These are phyloP conservation scores for Phtheirospermum japonicum DNA, from an alignment of 257 asterid genomes.

Conservation along the genomic window DNA sequence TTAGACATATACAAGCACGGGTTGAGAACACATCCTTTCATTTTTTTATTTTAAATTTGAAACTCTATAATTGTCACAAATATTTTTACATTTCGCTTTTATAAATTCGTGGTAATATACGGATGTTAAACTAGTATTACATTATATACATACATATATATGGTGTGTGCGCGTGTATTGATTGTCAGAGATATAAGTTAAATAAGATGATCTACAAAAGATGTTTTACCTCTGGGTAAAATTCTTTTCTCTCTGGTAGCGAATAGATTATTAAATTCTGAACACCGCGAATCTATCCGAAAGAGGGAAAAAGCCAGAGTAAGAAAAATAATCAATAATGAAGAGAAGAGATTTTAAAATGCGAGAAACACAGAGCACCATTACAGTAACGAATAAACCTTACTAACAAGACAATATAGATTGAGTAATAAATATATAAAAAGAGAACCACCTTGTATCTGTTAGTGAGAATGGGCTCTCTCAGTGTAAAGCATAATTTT, in stretches of 20 bases:
- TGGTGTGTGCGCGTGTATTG: too few relatives aligned
- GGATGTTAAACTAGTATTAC: too few relatives aligned
- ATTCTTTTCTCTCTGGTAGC: slow-evolving; percentile 90
- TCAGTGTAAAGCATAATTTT: slow-evolving; percentile 90
- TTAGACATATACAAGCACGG: too few relatives aligned
- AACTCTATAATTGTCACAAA: too few relatives aligned
- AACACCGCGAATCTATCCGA: slow-evolving; percentile 77
- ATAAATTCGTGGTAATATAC: too few relatives aligned
- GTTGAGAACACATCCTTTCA: too few relatives aligned
- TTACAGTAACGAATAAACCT: not conserved
- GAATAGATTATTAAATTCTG: slow-evolving; percentile 76
- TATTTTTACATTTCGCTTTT: too few relatives aligned
- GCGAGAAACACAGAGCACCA: slow-evolving; percentile 4
- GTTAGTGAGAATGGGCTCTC: slow-evolving; percentile 94
- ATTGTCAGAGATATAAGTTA: not conserved
- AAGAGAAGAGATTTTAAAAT: not conserved
- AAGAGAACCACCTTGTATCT: slow-evolving; percentile 87
- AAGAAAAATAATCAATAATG: slow-evolving; percentile 5
- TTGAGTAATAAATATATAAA: slow-evolving; percentile 19
- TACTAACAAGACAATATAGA: slow-evolving; percentile 9
- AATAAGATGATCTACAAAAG: slow-evolving; percentile 1
- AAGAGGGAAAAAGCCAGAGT: slow-evolving; percentile 7
- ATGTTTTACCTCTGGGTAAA: slow-evolving; percentile 81
- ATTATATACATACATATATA: too few relatives aligned
- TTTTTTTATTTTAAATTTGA: too few relatives aligned